Percentiles rank a stretch among this genome's conserved stretches.
phyloP scores from a whole-genome alignment of 2,329 filamentous ascomycete species.

The Aspergillus nomiae region DNA sequence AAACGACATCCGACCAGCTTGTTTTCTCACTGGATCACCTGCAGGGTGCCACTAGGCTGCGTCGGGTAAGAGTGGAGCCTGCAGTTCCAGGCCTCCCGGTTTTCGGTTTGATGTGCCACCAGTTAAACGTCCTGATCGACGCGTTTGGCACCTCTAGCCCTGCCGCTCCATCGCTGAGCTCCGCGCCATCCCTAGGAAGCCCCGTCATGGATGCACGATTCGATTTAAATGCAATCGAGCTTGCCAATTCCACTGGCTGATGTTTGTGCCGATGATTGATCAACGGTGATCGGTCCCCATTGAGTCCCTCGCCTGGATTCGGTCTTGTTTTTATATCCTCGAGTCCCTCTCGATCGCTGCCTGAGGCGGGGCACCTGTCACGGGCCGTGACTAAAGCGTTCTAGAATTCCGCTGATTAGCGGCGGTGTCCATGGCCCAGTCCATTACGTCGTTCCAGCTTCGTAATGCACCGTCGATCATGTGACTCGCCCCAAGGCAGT shows the following conservation, averaged over 20 bases:
- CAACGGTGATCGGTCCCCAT: not conserved
- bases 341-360: not conserved
- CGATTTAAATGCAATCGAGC: not conserved
- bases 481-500: not conserved
- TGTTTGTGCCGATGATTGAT: not conserved
- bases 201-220: not conserved
- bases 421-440: not conserved
- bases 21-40: conserved; percentile 2
- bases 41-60: not conserved
- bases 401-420: conserved; percentile 6
- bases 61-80: not conserved
- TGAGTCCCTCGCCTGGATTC: not conserved
- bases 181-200: not conserved
- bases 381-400: conserved; percentile 16
- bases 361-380: not conserved
- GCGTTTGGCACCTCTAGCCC: not conserved
- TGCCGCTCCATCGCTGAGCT: not conserved
- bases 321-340: not conserved
- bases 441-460: not conserved
- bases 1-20: not conserved
- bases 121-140: not conserved
- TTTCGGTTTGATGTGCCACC: not conserved
- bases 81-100: not conserved
- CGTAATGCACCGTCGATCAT: not conserved
- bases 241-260: not conserved